These are phyloP conservation scores for Heritiera fomes DNA, from an alignment of 345 rosid species.

Conservation along the genomic window DNA sequence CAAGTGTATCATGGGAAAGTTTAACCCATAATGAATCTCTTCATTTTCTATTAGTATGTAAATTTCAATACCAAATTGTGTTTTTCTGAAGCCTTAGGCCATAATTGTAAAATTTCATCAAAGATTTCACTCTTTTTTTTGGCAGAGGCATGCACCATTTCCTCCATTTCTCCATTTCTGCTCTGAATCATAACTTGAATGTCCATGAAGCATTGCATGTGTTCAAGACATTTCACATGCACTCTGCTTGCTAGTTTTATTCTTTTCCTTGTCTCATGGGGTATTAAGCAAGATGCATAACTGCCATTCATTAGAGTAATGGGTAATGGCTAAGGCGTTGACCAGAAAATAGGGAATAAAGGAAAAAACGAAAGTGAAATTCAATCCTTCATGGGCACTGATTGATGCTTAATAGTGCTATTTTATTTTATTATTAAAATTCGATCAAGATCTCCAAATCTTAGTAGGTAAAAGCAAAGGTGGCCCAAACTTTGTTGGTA, in stretches of 20 bases:
- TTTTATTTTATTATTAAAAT: not conserved
- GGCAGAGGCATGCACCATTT: not conserved
- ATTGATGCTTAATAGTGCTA: not conserved
- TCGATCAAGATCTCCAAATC: not conserved
- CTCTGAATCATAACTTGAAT: not conserved
- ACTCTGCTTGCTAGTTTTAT: not conserved
- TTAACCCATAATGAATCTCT: not conserved
- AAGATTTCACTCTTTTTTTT: not conserved
- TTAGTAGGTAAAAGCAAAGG: not conserved
- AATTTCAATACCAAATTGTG: not conserved
- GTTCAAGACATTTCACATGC: not conserved
- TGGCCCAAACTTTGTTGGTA: not conserved
- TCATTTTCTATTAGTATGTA: not conserved
- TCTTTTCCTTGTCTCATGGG: not conserved
- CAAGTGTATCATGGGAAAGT: not conserved
- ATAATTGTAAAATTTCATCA: not conserved
- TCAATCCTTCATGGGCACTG: not conserved
- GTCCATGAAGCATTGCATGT: not conserved
- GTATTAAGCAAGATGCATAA: not conserved
- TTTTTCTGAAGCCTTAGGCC: not conserved
- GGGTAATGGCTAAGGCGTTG: not conserved
- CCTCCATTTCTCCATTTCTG: not conserved
- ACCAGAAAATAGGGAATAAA: too few relatives aligned
- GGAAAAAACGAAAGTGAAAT: too few relatives aligned
- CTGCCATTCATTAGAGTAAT: not conserved